phyloP scores from a whole-genome alignment of 2,329 filamentous ascomycete species.

The Stachybotrys echinatus region DNA sequence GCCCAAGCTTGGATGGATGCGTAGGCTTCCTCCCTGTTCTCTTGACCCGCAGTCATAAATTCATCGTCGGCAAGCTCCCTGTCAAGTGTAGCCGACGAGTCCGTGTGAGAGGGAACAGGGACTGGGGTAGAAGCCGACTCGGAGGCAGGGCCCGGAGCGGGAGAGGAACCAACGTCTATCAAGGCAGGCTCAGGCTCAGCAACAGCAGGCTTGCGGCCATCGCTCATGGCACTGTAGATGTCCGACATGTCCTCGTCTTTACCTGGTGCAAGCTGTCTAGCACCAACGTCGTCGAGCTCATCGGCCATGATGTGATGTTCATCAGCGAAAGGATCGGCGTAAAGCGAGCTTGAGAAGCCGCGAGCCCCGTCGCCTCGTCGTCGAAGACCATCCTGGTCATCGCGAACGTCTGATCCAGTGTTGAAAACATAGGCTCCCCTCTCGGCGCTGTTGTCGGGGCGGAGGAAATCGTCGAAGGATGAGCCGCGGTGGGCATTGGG shows the following conservation, averaged over 20 bases:
- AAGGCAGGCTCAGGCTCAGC: constrained; percentile 22
- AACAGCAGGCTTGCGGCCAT: constrained; percentile 16
- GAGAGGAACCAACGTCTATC: constrained; percentile 22
- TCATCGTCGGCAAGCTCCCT: constrained; percentile 34
- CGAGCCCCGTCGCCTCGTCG: constrained; percentile 41
- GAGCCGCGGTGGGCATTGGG: constrained; percentile 23
- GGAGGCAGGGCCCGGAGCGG: constrained; percentile 10
- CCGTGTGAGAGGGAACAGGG: neutral
- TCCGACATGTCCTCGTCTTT: constrained; percentile 45
- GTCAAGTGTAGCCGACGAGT: constrained; percentile 28
- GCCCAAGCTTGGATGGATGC: constrained; percentile 63
- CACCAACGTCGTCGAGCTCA: constrained; percentile 34
- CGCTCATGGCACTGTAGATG: constrained; percentile 53
- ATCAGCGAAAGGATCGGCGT: constrained; percentile 56
- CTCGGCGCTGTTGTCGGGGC: constrained; percentile 44
- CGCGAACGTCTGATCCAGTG: constrained; percentile 42
- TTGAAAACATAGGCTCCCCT: constrained; percentile 54
- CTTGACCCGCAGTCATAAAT: constrained; percentile 47
- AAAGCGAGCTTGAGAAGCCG: constrained; percentile 38
- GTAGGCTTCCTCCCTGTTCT: constrained; percentile 42
- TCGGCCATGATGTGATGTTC: constrained; percentile 47
- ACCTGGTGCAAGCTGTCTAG: constrained; percentile 36
- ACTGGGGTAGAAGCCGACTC: constrained; percentile 5
- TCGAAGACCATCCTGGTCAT: constrained; percentile 39
- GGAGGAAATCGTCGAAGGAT: constrained; percentile 56